phyloP scores from a whole-genome alignment of 805 yeast genomes.

The Myxozyma neotropica region DNA sequence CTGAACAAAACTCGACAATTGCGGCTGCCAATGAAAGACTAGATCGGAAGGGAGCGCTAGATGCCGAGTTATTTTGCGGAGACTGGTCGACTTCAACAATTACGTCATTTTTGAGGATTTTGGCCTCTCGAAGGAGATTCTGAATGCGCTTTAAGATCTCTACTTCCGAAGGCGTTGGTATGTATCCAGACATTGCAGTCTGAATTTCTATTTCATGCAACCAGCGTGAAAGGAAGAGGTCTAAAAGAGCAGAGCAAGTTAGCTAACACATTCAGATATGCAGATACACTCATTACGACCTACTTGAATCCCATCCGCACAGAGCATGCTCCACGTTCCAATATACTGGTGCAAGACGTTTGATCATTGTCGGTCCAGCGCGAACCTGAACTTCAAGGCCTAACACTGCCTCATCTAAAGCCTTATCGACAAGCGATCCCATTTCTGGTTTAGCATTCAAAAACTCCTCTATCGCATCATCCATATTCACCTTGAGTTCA shows the following conservation, averaged over 20 bases:
- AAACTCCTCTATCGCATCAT: constrained; percentile 19
- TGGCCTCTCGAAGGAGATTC: constrained; percentile 11
- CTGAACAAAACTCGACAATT: constrained; percentile 19
- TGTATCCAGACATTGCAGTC: constrained; percentile 1
- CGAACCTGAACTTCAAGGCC: constrained; percentile 18
- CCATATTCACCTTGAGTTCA: constrained; percentile 5
- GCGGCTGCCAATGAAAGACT: constrained; percentile 17
- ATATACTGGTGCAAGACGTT: constrained; percentile 11
- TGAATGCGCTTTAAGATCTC: constrained; percentile 6
- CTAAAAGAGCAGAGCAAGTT: background rate
- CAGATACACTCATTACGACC: background rate
- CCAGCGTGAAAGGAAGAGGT: constrained; percentile 20
- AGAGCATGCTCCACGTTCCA: constrained; percentile 23
- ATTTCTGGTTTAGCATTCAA: constrained; percentile 14
- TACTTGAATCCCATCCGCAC: constrained; percentile 26
- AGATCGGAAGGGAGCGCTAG: constrained; percentile 2
- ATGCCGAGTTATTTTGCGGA: background rate
- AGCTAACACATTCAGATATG: background rate
- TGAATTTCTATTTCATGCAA: constrained; percentile 18
- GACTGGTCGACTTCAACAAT: background rate
- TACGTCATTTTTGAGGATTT: constrained; percentile 6
- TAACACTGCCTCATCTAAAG: constrained; percentile 17
- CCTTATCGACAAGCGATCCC: constrained; percentile 17
- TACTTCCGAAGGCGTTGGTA: constrained; percentile 4
- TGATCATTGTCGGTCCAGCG: constrained; percentile 12